A percentile compares a stretch with the other conserved stretches of the same genome.
Evolutionary conservation across 768 basidiomycete genomes (phyloP).

Genomic region (Leccinum longicurvipes): DNA sequence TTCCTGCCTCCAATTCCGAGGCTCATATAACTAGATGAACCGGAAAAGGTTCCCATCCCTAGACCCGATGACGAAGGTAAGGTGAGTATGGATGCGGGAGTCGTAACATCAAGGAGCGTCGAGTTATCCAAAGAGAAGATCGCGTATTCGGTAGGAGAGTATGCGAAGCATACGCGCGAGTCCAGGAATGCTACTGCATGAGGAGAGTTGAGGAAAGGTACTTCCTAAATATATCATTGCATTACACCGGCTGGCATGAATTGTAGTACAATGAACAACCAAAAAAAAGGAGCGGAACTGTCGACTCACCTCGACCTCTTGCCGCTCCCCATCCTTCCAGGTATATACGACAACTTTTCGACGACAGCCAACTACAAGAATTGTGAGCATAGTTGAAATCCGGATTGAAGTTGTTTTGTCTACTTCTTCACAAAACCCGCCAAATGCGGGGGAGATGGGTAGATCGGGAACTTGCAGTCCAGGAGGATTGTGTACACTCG

Average conservation of each 20-base stretch:
- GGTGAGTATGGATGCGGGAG: conserved; percentile 40
- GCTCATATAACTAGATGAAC: conserved; percentile 83
- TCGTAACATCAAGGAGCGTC: conserved; percentile 51
- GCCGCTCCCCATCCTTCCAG: conserved; percentile 82
- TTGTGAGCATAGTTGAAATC: conserved; percentile 69
- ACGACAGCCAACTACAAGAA: conserved; percentile 80
- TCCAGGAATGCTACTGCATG: conserved; percentile 75
- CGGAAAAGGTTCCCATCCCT: conserved; percentile 67
- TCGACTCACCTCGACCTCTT: conserved; percentile 58
- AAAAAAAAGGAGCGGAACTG: no score
- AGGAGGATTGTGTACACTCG: conserved; percentile 49
- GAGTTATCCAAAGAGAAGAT: conserved; percentile 64
- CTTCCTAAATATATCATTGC: conserved; percentile 56
- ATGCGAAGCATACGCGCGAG: conserved; percentile 67
- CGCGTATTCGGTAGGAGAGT: conserved; percentile 64
- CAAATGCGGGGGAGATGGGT: conserved; percentile 6
- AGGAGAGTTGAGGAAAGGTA: conserved; percentile 84
- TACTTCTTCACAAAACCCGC: conserved; percentile 8
- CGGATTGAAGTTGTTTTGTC: conserved; percentile 32
- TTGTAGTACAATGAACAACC: background rate
- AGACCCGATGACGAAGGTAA: conserved; percentile 28
- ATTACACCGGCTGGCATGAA: background rate
- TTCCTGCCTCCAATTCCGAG: conserved; percentile 72
- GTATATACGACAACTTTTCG: conserved; percentile 81
- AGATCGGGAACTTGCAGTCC: conserved; percentile 23